A percentile compares a stretch with the other conserved stretches of the same genome.
These are phyloP conservation scores for Aspergillus vadensis DNA, from an alignment of 2,329 filamentous ascomycete genomes.

Conservation along the genomic window DNA sequence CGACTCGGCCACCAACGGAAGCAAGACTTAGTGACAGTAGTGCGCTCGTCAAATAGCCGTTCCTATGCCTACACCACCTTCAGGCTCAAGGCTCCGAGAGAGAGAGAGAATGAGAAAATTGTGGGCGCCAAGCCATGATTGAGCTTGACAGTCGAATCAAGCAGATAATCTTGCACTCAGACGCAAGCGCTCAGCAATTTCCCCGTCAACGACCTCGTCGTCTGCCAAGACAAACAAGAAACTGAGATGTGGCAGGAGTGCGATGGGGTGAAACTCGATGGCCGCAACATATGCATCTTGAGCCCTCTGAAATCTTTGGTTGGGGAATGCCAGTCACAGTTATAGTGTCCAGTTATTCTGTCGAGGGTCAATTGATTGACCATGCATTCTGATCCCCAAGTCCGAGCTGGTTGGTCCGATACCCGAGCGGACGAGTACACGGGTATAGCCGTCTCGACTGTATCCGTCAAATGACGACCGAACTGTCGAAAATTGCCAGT, in stretches of 20 bases:
- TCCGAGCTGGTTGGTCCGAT: slow-evolving; percentile 1
- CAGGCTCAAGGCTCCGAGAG: background rate
- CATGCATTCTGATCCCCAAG: background rate
- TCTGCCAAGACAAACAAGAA: background rate
- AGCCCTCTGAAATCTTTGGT: background rate
- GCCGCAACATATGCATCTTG: background rate
- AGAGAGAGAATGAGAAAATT: background rate
- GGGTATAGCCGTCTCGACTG: background rate
- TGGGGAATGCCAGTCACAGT: background rate
- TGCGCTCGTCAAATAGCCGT: background rate
- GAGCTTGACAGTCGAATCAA: background rate
- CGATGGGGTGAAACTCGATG: background rate
- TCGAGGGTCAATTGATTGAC: background rate
- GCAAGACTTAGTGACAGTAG: slow-evolving; percentile 25
- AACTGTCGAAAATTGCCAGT: background rate
- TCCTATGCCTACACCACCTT: background rate
- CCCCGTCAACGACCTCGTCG: background rate
- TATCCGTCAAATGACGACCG: background rate
- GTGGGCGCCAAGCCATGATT: background rate
- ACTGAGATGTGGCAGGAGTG: background rate
- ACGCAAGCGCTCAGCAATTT: background rate
- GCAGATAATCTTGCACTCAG: background rate
- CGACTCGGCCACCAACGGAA: slow-evolving; percentile 26
- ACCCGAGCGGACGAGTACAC: slow-evolving; percentile 4
- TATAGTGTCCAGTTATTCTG: background rate